These are phyloP conservation scores for Debaryomyces fabryi DNA, from an alignment of 1,139 yeast genomes.

Conservation along the genomic window DNA sequence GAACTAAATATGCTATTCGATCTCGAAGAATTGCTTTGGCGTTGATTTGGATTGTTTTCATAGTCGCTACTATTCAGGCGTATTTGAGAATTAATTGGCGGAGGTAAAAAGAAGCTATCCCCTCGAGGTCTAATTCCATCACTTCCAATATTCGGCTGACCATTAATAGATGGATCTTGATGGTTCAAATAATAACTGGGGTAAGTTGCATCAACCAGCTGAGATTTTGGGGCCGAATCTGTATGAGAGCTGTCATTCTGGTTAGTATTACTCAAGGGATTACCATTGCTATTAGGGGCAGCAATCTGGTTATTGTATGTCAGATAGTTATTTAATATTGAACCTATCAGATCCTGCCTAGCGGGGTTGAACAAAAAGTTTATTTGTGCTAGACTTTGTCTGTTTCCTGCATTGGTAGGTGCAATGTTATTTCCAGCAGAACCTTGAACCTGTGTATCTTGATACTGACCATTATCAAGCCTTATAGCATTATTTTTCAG, in stretches of 20 bases:
- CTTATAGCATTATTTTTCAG: conserved; percentile 3
- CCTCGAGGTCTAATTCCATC: conserved; percentile 26
- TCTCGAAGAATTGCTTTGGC: conserved; percentile 17
- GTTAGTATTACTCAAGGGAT: background rate
- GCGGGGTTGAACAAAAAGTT: conserved; percentile 19
- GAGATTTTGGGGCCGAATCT: conserved; percentile 10
- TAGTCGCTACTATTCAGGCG: conserved; percentile 15
- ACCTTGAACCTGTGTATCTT: background rate
- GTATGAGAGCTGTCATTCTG: background rate
- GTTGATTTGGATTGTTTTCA: background rate
- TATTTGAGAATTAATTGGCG: conserved; percentile 25
- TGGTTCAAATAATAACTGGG: conserved; percentile 16
- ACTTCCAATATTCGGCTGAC: conserved; percentile 1
- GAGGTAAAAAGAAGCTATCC: conserved; percentile 37
- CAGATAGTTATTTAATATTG: conserved; percentile 23
- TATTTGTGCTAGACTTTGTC: conserved; percentile 5
- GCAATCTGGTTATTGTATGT: conserved; percentile 9
- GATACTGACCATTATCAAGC: conserved; percentile 5
- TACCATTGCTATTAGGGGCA: conserved; percentile 1
- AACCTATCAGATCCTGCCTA: conserved; percentile 25
- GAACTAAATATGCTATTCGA: conserved; percentile 49
- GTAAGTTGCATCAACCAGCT: conserved; percentile 14
- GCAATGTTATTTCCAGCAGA: background rate
- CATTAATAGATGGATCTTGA: conserved; percentile 11
- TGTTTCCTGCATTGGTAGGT: background rate